Evolutionary conservation across 1,284 basidiomycete species (phyloP), one percentile per base, ranked within the genome.

Genomic region (Cutaneotrichosporon sp.): DNA sequence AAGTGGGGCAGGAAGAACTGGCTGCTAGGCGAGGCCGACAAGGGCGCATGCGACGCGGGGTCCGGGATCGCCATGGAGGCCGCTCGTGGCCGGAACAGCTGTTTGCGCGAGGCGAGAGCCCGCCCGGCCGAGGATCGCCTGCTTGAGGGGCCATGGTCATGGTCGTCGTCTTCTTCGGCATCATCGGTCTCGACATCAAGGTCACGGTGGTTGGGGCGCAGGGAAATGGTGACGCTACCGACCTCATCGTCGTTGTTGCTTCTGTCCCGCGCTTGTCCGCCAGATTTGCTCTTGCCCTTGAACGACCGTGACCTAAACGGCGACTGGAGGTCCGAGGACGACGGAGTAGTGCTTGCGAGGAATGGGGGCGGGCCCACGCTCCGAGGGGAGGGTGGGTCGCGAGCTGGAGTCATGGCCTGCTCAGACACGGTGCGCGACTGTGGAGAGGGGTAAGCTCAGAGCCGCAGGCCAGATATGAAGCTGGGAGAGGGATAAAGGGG

Each of bases 1-100:
- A 67, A 80, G 57, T 80, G 79, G 1, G 79, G 73, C 0, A 80
- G 67, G 57, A 64, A 72, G 64, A 73, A 76, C 49, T 66, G 60
- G 53, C 56, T 46, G 53, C 55, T 61, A 4, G 56, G 45, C 4
- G 59, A 24, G 7, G 46, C 9, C 20, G 34, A 11, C 3, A 22
- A 11, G 22, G 56, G 16, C 42, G 58, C 54, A 16, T 53, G 42
- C 13, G 33, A n/a, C 16, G 33, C 20, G 18, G 55, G 58, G 38
- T 58, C 33, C 29, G 65, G 29, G 58, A 66, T 20, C 64, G 68
- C 58, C 4, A 75, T 62, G 13, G 73, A 74, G 46, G 72, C 74
- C n/a, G 69, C 59, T 5, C 72, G 69, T 11, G 63, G 59, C 2
- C 68, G 63, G 24, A 60, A 56, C 31, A 29, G 6, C 22, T 51